phyloP scores from a whole-genome alignment of 495 filamentous ascomycete genomes.

The Lophium mytilinum region DNA sequence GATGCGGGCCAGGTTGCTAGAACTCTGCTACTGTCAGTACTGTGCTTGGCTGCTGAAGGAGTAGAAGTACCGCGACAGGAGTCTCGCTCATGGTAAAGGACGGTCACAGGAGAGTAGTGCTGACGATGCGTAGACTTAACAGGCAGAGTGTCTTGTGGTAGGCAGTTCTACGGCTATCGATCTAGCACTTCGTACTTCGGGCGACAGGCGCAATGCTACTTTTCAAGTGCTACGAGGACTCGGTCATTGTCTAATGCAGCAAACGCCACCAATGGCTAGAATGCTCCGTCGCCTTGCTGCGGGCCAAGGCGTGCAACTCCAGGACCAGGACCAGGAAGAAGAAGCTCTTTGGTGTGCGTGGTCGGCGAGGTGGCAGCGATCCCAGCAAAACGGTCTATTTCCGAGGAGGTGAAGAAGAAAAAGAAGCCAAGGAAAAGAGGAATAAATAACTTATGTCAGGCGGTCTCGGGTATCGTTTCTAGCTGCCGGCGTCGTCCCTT shows the following conservation, averaged over 20 bases:
- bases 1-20: slow-evolving; percentile 44
- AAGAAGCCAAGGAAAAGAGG: too few species aligned
- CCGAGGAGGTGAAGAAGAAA: not conserved
- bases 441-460: too few species aligned
- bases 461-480: not conserved
- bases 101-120: too few species aligned
- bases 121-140: slow-evolving; percentile 2
- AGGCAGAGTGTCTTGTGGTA: not conserved
- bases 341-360: not conserved
- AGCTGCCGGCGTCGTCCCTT: not conserved
- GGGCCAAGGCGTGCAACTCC: not conserved
- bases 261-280: slow-evolving; percentile 1
- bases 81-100: slow-evolving; percentile 19
- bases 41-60: not conserved
- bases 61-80: slow-evolving; percentile 4
- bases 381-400: not conserved
- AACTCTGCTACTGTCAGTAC: slow-evolving; percentile 24
- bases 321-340: too few species aligned
- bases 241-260: not conserved
- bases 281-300: not conserved
- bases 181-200: too few species aligned
- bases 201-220: too few species aligned
- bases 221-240: too few species aligned
- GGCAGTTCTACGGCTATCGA: too few species aligned
- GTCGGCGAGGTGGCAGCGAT: too few species aligned